These are phyloP conservation scores for Hygrocybe coccinea DNA, from an alignment of 768 basidiomycete genomes.

Conservation along the genomic window DNA sequence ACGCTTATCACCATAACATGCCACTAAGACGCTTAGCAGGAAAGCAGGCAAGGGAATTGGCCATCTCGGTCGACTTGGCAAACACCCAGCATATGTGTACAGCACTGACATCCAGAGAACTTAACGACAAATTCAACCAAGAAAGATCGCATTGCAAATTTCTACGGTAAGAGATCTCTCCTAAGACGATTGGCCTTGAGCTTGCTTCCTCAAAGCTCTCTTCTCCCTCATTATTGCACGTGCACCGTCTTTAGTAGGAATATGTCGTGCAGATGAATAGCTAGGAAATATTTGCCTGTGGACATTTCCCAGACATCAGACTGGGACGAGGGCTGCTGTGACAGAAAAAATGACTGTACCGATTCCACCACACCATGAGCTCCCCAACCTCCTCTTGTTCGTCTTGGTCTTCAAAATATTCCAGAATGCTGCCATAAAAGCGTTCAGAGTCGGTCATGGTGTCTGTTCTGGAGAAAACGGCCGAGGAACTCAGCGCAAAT, in stretches of 20 bases:
- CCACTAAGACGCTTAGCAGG: too few species aligned
- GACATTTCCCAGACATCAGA: too few species aligned
- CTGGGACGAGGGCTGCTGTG: too few species aligned
- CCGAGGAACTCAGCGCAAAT: slow-evolving; percentile 2
- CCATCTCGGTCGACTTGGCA: too few species aligned
- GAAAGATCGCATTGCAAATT: too few species aligned
- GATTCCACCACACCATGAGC: slow-evolving; percentile 7
- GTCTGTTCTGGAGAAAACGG: slow-evolving; percentile 1
- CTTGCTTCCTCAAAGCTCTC: neutral
- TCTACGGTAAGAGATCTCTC: too few species aligned
- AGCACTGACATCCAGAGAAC: too few species aligned
- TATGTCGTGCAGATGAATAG: neutral
- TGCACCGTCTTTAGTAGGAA: neutral
- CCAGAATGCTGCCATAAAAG: slow-evolving; percentile 6
- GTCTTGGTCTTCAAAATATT: slow-evolving; percentile 1
- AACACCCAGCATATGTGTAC: too few species aligned
- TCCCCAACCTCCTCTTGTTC: slow-evolving; percentile 2
- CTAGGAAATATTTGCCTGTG: slow-evolving; percentile 1
- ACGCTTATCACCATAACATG: too few species aligned
- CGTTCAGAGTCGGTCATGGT: neutral
- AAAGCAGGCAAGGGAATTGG: too few species aligned
- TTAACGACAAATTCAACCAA: too few species aligned
- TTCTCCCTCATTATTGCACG: slow-evolving; percentile 9
- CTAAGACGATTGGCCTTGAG: too few species aligned
- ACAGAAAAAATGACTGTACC: neutral